Base-by-base conservation (phyloP, 2,329 filamentous ascomycete species). In the Penicillium sp. region DNA sequence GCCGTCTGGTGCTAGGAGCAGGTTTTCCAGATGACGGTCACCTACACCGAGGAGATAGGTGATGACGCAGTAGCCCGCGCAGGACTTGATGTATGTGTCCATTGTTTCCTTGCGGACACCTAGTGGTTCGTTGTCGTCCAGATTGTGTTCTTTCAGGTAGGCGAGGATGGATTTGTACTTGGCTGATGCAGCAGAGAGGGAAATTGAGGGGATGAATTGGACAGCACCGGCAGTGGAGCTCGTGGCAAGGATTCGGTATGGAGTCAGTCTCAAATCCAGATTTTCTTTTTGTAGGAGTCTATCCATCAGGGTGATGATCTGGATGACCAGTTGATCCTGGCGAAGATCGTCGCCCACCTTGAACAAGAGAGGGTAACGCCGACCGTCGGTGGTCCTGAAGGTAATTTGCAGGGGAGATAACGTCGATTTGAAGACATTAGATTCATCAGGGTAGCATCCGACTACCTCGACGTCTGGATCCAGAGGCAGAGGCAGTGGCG, bases 221-320 rank as follows among this genome's bases (percentile, higher is more conserved):
- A 93, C 90, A 4, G 92, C 89, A 6, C 93, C 93, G 2, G 91
- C 91, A 0, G 82, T 87, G 8, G 89, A 88, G 54, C 89, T 91
- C 2, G 93, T 98, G 1, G 93, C 93, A 7, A 98, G 81, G 56
- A 97, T 96, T 61, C 92, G 92, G 75, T 98, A 98, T 0, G 93
- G 93, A 0, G 92, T 92, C 1, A 98, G 79, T 66, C 95, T 96
- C 39, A 98, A 79, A 65, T 98, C 93, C 8, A 98, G 78, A 54
- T 98, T 97, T 66, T 98, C 93, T 65, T 97, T 96, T 52, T 89
- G 88, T 4, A 98, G 79, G 1, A 98, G 81, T 50, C 92, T 88
- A 63, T 98, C 93, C 93, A 98, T 98, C 13, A 98, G 80, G 0
- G 89, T 95, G 67, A 98, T 96, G 64, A 97, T 97, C 64, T 89